Conservation (phyloP, 345 rosid genomes). For the Hypericum perforatum region DNA sequence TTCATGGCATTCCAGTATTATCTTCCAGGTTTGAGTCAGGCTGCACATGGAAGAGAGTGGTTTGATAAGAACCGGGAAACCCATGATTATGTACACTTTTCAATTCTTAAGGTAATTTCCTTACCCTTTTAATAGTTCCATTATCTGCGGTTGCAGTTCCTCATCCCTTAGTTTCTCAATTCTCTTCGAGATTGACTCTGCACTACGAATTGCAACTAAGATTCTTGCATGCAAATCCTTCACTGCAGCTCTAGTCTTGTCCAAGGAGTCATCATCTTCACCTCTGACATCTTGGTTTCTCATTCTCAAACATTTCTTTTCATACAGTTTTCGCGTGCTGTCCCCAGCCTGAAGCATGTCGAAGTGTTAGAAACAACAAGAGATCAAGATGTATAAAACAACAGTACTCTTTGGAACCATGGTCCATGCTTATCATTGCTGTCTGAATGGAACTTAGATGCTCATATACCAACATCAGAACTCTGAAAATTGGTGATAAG, state of each 20-base stretch:
- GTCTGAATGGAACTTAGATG: no score
- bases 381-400: not conserved
- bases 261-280: slow-evolving; percentile 29
- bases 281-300: slow-evolving; percentile 46
- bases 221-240: slow-evolving; percentile 61
- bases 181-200: slow-evolving; percentile 54
- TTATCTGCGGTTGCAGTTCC: slow-evolving; percentile 56
- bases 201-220: slow-evolving; percentile 61
- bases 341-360: slow-evolving; percentile 47
- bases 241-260: slow-evolving; percentile 49
- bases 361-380: slow-evolving; percentile 3
- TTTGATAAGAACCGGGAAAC: slow-evolving; percentile 10
- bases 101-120: slow-evolving; percentile 9
- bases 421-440: no score
- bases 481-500: no score
- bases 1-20: slow-evolving; percentile 62
- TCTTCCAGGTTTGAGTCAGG: slow-evolving; percentile 48
- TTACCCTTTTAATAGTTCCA: slow-evolving; percentile 63
- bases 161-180: slow-evolving; percentile 57
- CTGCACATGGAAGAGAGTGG: slow-evolving; percentile 24
- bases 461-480: no score
- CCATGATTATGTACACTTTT: slow-evolving; percentile 1
- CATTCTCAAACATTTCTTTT: slow-evolving; percentile 45
- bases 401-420: no score
- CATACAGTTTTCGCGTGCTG: slow-evolving; percentile 40